A percentile compares a stretch with the other conserved stretches of the same genome.
phyloP scores from a whole-genome alignment of 805 yeast species.

The Saccharomycopsis fodiens region DNA sequence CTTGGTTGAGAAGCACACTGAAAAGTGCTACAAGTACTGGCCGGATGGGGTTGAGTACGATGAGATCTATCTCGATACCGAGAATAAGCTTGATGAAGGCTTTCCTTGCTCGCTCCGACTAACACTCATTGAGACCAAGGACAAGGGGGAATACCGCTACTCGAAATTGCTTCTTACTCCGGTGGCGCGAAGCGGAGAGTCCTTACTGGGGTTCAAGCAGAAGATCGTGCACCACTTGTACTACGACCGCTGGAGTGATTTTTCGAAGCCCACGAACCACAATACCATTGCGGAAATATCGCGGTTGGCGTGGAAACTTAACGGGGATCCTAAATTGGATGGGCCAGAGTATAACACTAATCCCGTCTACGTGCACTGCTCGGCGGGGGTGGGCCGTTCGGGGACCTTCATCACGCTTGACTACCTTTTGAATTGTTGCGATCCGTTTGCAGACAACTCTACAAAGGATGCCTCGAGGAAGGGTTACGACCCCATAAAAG shows the following conservation, averaged over 20 bases:
- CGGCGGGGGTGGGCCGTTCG: slow-evolving; percentile 96
- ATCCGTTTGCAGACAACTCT: slow-evolving; percentile 2
- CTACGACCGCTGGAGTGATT: slow-evolving; percentile 77
- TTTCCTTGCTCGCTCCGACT: slow-evolving; percentile 13
- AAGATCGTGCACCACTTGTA: slow-evolving; percentile 54
- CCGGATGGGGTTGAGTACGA: slow-evolving; percentile 36
- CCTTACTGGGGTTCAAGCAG: slow-evolving; percentile 8
- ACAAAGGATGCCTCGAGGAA: too few species aligned
- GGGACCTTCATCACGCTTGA: slow-evolving; percentile 80
- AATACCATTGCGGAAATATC: slow-evolving; percentile 40
- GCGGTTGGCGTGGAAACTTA: slow-evolving; percentile 20
- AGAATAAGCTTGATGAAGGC: slow-evolving; percentile 11
- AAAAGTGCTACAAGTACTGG: slow-evolving; percentile 85
- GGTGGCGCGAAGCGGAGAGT: background rate
- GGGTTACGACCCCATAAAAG: slow-evolving; percentile 32
- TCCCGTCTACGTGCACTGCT: slow-evolving; percentile 77
- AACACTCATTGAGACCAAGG: background rate
- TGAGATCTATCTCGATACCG: slow-evolving; percentile 8
- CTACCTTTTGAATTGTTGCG: slow-evolving; percentile 28
- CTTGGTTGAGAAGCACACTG: slow-evolving; percentile 56
- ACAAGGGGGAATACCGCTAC: slow-evolving; percentile 4
- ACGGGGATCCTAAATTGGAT: background rate
- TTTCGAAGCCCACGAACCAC: slow-evolving; percentile 48
- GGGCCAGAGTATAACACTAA: slow-evolving; percentile 7
- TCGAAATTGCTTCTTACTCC: slow-evolving; percentile 12